phyloP scores from a whole-genome alignment of 108 stramenopile genomes.

The Cyclostephanos tholiformis region DNA sequence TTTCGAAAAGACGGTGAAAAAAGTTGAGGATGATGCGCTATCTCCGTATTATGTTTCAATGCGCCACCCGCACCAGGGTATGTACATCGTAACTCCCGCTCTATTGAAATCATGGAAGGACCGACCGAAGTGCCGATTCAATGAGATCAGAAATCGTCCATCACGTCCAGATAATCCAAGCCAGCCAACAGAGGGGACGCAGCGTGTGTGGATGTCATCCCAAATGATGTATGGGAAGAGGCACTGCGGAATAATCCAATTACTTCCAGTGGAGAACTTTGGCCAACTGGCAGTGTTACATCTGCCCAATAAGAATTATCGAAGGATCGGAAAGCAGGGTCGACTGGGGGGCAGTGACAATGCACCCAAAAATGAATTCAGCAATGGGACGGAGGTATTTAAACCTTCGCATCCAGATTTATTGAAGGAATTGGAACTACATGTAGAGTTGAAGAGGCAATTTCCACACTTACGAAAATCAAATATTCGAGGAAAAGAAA shows the following conservation, averaged over 20 bases:
- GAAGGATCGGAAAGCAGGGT: slow-evolving; percentile 74
- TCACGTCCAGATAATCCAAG: slow-evolving; percentile 51
- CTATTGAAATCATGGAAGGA: slow-evolving; percentile 79
- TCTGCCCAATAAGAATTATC: slow-evolving; percentile 90
- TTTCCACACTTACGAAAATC: slow-evolving; percentile 46
- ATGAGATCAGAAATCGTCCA: slow-evolving; percentile 70
- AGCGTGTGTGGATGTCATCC: slow-evolving; percentile 85
- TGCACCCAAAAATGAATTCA: slow-evolving; percentile 60
- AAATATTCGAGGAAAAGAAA: slow-evolving; percentile 25
- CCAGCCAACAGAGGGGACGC: slow-evolving; percentile 84
- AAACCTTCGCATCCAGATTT: slow-evolving; percentile 52
- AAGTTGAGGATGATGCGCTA: slow-evolving; percentile 44
- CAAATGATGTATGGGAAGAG: slow-evolving; percentile 74
- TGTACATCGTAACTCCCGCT: slow-evolving; percentile 75
- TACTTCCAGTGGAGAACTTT: slow-evolving; percentile 73
- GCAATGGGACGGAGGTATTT: slow-evolving; percentile 75
- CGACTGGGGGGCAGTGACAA: slow-evolving; percentile 52
- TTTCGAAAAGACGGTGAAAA: slow-evolving; percentile 58
- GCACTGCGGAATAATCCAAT: slow-evolving; percentile 78
- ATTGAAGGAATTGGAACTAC: slow-evolving; percentile 73
- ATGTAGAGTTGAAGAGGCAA: slow-evolving; percentile 62
- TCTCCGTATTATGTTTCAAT: slow-evolving; percentile 68
- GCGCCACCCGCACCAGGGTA: slow-evolving; percentile 86
- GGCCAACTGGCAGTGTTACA: slow-evolving; percentile 80
- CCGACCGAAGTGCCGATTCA: slow-evolving; percentile 63